Evolutionary conservation across 1,284 basidiomycete species (phyloP).

Genomic region (Microbotryum saponariae): DNA sequence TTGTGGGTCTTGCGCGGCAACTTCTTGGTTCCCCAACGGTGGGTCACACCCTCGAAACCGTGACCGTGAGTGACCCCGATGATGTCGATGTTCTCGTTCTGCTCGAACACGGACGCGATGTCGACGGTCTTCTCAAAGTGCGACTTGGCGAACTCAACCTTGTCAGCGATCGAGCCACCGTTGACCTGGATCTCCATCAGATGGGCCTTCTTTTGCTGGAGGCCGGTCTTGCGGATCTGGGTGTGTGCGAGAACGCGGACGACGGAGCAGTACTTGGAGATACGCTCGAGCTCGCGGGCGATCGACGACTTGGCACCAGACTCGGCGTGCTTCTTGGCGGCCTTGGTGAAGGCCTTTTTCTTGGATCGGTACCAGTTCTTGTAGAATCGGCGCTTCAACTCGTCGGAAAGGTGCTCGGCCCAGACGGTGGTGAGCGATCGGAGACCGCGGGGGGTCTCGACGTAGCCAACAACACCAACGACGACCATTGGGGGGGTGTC

Average conservation of each 20-base stretch:
- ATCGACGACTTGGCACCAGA: conserved; percentile 78
- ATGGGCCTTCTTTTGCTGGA: conserved; percentile 99
- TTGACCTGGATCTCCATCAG: conserved; percentile 99
- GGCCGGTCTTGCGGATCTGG: conserved; percentile 95
- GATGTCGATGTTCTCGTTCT: conserved; percentile 93
- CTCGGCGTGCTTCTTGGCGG: conserved; percentile 99
- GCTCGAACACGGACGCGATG: conserved; percentile 79
- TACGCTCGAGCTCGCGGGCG: conserved; percentile 94
- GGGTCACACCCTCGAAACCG: conserved; percentile 98
- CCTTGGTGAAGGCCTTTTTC: conserved; percentile 99
- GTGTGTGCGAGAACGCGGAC: conserved; percentile 99
- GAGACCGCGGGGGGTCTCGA: conserved; percentile 98
- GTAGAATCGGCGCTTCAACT: conserved; percentile 90
- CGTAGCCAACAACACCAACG: conserved; percentile 98
- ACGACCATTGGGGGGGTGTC: conserved; percentile 97
- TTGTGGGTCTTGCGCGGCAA: conserved; percentile 98
- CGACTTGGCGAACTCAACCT: conserved; percentile 91
- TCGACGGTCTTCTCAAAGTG: conserved; percentile 97
- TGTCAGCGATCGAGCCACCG: conserved; percentile 93
- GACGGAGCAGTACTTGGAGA: conserved; percentile 99
- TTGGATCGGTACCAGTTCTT: conserved; percentile 99
- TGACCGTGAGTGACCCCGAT: conserved; percentile 99
- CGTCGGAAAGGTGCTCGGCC: conserved; percentile 61
- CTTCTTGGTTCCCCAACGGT: conserved; percentile 97
- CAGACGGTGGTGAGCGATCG: conserved; percentile 67